phyloP scores from a whole-genome alignment of 495 filamentous ascomycete species.

The Penicillium chermesinum region DNA sequence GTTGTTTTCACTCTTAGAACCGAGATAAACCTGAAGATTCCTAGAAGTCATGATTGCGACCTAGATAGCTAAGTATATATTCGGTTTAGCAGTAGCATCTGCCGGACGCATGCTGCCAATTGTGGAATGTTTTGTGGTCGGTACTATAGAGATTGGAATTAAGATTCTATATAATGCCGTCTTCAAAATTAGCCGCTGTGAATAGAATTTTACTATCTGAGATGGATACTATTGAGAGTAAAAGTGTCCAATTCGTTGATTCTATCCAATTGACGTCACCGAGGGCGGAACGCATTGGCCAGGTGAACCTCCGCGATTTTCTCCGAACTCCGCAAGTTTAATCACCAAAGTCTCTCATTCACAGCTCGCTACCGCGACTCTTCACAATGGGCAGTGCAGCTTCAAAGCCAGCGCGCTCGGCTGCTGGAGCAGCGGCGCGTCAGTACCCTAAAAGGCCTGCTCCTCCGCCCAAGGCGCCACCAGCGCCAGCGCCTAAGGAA shows the following conservation, averaged over 20 bases:
- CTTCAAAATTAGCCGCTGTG: background rate
- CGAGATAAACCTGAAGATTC: too few relatives aligned
- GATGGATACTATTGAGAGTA: background rate
- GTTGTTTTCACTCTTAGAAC: too few relatives aligned
- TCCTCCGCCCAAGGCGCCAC: conserved; percentile 24
- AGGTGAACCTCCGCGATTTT: conserved; percentile 20
- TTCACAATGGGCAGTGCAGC: conserved; percentile 55
- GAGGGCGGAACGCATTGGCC: conserved; percentile 16
- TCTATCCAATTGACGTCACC: conserved; percentile 25
- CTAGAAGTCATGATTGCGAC: too few relatives aligned
- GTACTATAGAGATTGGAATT: too few relatives aligned
- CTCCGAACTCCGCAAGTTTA: conserved; percentile 21
- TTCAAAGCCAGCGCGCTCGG: conserved; percentile 57
- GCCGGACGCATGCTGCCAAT: too few relatives aligned
- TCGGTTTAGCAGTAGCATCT: too few relatives aligned
- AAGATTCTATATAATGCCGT: background rate
- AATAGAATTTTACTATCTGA: background rate
- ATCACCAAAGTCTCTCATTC: conserved; percentile 10
- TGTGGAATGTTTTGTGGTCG: too few relatives aligned
- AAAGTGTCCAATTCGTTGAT: too few relatives aligned
- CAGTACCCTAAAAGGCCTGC: conserved; percentile 52
- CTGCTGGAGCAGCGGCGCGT: conserved; percentile 46
- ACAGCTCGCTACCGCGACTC: background rate
- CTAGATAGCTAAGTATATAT: too few relatives aligned
- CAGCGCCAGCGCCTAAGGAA: conserved; percentile 14